These are phyloP conservation scores for Alternaria sp. DNA, from an alignment of 2,329 filamentous ascomycete species.

Conservation along the genomic window DNA sequence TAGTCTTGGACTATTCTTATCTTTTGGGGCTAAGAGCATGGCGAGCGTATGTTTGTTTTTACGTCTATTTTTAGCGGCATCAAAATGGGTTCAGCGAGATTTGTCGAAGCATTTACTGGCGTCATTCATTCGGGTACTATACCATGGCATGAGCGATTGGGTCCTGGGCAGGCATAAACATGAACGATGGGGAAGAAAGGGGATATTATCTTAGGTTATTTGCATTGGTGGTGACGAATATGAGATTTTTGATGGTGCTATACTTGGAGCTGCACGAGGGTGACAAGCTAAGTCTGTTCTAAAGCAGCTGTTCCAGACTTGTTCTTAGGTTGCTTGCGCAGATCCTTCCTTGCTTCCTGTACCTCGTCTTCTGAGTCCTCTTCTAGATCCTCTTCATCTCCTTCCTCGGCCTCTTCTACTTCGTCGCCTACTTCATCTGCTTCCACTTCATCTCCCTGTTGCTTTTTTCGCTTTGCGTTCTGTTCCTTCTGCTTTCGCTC, in stretches of 20 bases:
- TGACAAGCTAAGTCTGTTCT: neutral
- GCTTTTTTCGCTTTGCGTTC: neutral
- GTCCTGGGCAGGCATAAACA: neutral
- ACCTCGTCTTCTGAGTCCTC: neutral
- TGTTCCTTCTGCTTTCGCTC: neutral
- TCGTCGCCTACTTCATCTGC: neutral
- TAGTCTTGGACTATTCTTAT: constrained; percentile 7
- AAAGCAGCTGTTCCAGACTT: neutral
- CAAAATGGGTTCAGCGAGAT: constrained; percentile 21
- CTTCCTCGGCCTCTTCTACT: neutral
- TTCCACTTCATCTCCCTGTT: neutral
- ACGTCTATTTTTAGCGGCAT: constrained; percentile 32
- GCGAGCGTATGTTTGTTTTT: neutral
- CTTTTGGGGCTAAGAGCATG: neutral
- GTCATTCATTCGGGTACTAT: constrained; percentile 24
- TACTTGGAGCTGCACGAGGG: neutral
- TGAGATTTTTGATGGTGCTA: neutral
- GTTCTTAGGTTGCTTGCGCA: neutral
- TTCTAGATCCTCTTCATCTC: neutral
- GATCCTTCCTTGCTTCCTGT: neutral
- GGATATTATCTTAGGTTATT: neutral
- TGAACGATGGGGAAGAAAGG: neutral
- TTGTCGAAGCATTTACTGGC: constrained; percentile 23
- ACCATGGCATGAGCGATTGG: constrained; percentile 22
- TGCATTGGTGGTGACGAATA: neutral